Evolutionary conservation across 139 green algal species (phyloP), one percentile per base, ranked within the genome.

Genomic region (Micractinium conductrix): DNA sequence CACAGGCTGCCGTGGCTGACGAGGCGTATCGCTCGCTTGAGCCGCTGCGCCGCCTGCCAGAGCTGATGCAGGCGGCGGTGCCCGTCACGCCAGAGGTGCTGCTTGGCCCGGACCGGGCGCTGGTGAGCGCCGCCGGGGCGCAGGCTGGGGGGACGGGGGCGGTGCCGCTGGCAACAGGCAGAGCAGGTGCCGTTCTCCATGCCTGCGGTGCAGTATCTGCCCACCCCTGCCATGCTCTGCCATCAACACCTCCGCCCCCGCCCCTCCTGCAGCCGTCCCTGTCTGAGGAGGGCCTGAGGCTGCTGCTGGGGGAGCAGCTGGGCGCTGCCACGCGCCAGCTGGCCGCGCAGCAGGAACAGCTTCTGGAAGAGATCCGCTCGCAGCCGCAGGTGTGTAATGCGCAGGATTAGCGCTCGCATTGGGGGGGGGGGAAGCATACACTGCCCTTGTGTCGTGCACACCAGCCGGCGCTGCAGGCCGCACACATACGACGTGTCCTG

Each of bases 11-110:
- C n/a, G 44, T 92, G 58, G 58, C 75, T 4, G 79, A 53, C 9
- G 80, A 88, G 48, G 62, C 67, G 26, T 75, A 74, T 62, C 74
- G 81, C 21, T 87, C 80, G 5, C 22, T 88, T 19, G 80, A 92
- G 28, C 69, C 84, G 62, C 40, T 86, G 26, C 50, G 80, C 8
- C 76, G 72, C 19, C 70, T 92, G 62, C 89, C 89, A 9, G 58
- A 88, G 30, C 60, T 83, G 40, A 22, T 92, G 62, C 44, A 84
- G 21, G 44, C 58, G 3, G 84, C 75, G 16, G 50, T 85, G 79
- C 79, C 79, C 7, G 67, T 85, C 35, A 85, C 79, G 3, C 79
- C 79, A 17, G 79, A 85, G 17, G 79, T 85, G 44, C 24, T 83
- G 45, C 14, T 43, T n/a, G 42, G 30, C 12, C 45, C 69, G 43